These are phyloP conservation scores for Chaetomiaceae sp. DNA, from an alignment of 2,329 filamentous ascomycete species.

Conservation along the genomic window DNA sequence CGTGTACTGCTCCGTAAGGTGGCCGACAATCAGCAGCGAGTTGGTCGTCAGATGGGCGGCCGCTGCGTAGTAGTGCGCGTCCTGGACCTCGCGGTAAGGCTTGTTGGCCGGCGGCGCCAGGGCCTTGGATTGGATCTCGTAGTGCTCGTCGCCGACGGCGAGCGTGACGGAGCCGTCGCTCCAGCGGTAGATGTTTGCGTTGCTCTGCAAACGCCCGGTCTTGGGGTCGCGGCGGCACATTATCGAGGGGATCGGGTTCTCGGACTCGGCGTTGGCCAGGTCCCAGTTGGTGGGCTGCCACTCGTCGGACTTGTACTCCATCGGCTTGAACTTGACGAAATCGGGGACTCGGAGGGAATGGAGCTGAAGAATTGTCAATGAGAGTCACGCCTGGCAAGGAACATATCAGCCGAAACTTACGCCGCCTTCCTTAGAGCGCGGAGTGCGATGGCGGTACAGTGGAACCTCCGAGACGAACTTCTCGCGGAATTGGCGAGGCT, in stretches of 20 bases:
- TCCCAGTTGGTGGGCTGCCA: constrained; percentile 59
- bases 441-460: constrained; percentile 63
- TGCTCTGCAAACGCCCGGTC: constrained; percentile 66
- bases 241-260: constrained; percentile 59
- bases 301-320: constrained; percentile 59
- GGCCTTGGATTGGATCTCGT: constrained; percentile 65
- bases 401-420: constrained; percentile 40
- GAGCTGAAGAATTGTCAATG: constrained; percentile 43
- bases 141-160: constrained; percentile 70
- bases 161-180: constrained; percentile 74
- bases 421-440: constrained; percentile 65
- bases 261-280: constrained; percentile 47
- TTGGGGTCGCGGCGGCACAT: constrained; percentile 64
- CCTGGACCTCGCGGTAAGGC: constrained; percentile 61
- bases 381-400: not conserved
- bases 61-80: constrained; percentile 72
- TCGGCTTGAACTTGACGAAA: constrained; percentile 66
- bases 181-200: constrained; percentile 71
- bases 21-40: constrained; percentile 67
- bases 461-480: constrained; percentile 59
- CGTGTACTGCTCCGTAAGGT: constrained; percentile 67
- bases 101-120: constrained; percentile 59
- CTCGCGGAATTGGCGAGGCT: constrained; percentile 38
- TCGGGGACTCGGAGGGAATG: constrained; percentile 66
- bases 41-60: constrained; percentile 65